A percentile compares a stretch with the other conserved stretches of the same genome.
Conservation (phyloP, 805 yeast genomes). For the Lachancea lanzarotensis region DNA sequence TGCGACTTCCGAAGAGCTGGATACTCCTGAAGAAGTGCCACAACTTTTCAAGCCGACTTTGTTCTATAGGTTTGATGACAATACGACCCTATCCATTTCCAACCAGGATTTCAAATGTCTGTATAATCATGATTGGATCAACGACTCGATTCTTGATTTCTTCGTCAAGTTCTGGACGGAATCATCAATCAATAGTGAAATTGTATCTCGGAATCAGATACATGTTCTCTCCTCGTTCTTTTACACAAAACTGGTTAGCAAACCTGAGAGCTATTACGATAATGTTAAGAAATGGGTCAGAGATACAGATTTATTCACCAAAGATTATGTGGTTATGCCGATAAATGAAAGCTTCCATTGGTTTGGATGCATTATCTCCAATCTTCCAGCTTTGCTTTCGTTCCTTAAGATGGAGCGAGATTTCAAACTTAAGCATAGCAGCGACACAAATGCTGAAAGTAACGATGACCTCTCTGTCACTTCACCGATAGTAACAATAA, state of each 20-base stretch:
- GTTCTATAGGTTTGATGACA: slow-evolving; percentile 47
- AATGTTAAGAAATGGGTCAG: slow-evolving; percentile 75
- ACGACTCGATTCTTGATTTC: slow-evolving; percentile 83
- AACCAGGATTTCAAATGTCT: slow-evolving; percentile 73
- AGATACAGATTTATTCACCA: slow-evolving; percentile 55
- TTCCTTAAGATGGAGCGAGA: slow-evolving; percentile 10
- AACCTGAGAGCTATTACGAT: slow-evolving; percentile 41
- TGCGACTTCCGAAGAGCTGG: slow-evolving; percentile 1
- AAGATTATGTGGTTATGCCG: slow-evolving; percentile 65
- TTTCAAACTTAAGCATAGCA: slow-evolving; percentile 7
- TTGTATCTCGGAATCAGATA: slow-evolving; percentile 35
- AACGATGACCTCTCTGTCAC: slow-evolving; percentile 14
- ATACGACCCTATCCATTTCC: slow-evolving; percentile 49
- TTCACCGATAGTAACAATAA: slow-evolving; percentile 26
- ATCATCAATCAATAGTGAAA: slow-evolving; percentile 22
- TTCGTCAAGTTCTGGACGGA: slow-evolving; percentile 58
- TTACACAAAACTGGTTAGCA: slow-evolving; percentile 53
- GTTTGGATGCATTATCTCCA: slow-evolving; percentile 73
- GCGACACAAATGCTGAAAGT: slow-evolving; percentile 9
- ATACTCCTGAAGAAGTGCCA: slow-evolving; percentile 16
- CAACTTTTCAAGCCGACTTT: slow-evolving; percentile 38
- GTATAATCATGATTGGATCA: slow-evolving; percentile 77
- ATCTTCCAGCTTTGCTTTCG: slow-evolving; percentile 32
- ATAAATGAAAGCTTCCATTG: slow-evolving; percentile 79
- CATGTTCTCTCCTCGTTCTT: slow-evolving; percentile 78